phyloP scores from a whole-genome alignment of 495 filamentous ascomycete species.

The Xylaria scruposa region DNA sequence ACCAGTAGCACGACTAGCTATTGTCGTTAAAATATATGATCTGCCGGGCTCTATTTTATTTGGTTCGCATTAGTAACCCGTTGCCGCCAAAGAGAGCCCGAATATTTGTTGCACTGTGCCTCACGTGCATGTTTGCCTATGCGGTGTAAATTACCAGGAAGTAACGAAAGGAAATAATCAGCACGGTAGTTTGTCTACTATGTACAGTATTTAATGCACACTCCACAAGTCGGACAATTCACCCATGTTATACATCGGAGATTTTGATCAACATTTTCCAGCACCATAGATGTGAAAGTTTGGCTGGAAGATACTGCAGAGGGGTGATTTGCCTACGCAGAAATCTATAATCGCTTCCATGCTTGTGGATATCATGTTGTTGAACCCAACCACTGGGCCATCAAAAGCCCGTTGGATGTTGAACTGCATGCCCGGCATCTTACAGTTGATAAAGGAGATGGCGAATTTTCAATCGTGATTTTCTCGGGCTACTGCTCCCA shows the following conservation, averaged over 20 bases:
- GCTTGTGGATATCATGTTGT: background rate
- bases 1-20: background rate
- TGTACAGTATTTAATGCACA: background rate
- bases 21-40: background rate
- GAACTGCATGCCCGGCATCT: background rate
- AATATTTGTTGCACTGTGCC: background rate
- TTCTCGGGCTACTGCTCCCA: background rate
- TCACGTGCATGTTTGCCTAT: constrained; percentile 16
- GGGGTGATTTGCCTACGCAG: background rate
- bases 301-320: background rate
- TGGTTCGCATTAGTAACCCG: background rate
- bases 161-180: background rate
- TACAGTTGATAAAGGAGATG: background rate
- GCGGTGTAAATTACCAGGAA: background rate
- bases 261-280: constrained; percentile 17
- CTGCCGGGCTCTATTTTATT: constrained; percentile 3
- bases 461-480: background rate
- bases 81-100: background rate
- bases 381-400: background rate
- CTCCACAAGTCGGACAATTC: constrained; percentile 3
- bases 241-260: constrained; percentile 23
- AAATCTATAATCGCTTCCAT: background rate
- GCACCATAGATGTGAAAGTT: background rate
- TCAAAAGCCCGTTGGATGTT: background rate
- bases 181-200: background rate